Evolutionary conservation across 345 rosid genomes (phyloP).

Genomic region (Ceriops zippeliana): DNA sequence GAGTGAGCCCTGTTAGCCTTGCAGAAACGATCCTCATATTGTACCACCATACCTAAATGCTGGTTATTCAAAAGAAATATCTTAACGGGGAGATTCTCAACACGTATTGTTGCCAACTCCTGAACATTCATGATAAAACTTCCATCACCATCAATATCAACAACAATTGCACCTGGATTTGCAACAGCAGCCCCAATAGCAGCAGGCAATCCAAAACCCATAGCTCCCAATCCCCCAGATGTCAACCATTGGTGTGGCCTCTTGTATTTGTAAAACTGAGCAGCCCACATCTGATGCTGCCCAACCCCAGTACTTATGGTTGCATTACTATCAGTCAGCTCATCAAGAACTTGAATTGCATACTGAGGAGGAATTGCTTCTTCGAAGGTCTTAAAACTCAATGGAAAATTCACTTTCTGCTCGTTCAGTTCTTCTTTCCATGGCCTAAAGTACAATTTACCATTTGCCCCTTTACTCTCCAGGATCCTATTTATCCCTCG

Average conservation of each 20-base stretch:
- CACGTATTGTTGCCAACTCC: constrained; percentile 80
- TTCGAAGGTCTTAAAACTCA: constrained; percentile 74
- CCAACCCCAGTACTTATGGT: constrained; percentile 94
- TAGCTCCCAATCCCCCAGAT: constrained; percentile 91
- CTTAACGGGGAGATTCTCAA: constrained; percentile 86
- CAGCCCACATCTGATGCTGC: constrained; percentile 99
- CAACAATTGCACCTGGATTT: constrained; percentile 67
- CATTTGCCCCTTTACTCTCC: constrained; percentile 43
- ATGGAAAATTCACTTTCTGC: constrained; percentile 64
- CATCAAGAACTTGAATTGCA: constrained; percentile 84
- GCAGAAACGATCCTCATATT: constrained; percentile 91
- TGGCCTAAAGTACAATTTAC: constrained; percentile 51
- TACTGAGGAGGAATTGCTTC: constrained; percentile 93
- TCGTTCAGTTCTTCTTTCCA: constrained; percentile 77
- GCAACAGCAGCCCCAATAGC: constrained; percentile 99
- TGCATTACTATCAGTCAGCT: constrained; percentile 76
- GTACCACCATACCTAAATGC: constrained; percentile 96
- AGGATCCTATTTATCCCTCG: constrained; percentile 63
- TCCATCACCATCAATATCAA: constrained; percentile 98
- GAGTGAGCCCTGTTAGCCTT: constrained; percentile 94
- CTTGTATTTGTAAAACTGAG: constrained; percentile 92
- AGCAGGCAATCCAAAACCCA: constrained; percentile 98
- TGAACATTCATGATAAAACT: constrained; percentile 96
- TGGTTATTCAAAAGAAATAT: constrained; percentile 79
- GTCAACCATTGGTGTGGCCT: constrained; percentile 91